Evolutionary conservation across 495 filamentous ascomycete genomes (phyloP), one percentile per base, ranked within the genome.

Genomic region (Oidiodendron maius): DNA sequence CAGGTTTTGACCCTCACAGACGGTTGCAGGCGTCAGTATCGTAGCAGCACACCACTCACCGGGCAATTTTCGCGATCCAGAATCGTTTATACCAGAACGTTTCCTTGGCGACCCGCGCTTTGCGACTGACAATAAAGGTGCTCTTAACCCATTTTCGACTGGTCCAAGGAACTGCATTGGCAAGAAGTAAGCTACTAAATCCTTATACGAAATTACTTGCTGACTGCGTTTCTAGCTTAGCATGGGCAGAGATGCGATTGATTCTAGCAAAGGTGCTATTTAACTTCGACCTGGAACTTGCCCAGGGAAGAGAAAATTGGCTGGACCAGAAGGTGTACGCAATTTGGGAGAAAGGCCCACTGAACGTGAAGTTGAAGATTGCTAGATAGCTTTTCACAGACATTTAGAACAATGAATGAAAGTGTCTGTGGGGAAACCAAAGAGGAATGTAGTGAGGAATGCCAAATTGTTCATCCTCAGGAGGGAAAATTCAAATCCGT

Each of bases 171-270:
- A 70, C 17, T 77, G 74, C 49, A 54, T 76, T 6, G 72, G 74
- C 1, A 66, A 65, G 21, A 41, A 21, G 73, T 71, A 66, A 71
- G 44, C 32, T 5, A 38, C 17, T 12, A 25, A 25, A 12, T 22
- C 30, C 32, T 47, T 47, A 9, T 40, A 21, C 44, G 9, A 37
- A 38, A 36, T 21, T 9, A n/a, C 2, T 37, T 15, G 2, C 30
- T 47, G n/a, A 35, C 22, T 46, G 44, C 16, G 44, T 37, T 16
- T 8, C 5, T 40, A 52, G 50, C 39, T 64, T 82, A n/a, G 77
- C 74, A 0, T 73, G 68, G 51, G 68, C 65, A 1, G 77, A 81
- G 53, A 71, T 77, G 64, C 65, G 73, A 0, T 48, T 79, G 2
- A 71, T 75, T 24, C 51, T 74, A 3, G 68, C 77, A 4, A 71